These are phyloP conservation scores for Pichia sp. DNA, from an alignment of 1,139 yeast genomes.

Conservation along the genomic window DNA sequence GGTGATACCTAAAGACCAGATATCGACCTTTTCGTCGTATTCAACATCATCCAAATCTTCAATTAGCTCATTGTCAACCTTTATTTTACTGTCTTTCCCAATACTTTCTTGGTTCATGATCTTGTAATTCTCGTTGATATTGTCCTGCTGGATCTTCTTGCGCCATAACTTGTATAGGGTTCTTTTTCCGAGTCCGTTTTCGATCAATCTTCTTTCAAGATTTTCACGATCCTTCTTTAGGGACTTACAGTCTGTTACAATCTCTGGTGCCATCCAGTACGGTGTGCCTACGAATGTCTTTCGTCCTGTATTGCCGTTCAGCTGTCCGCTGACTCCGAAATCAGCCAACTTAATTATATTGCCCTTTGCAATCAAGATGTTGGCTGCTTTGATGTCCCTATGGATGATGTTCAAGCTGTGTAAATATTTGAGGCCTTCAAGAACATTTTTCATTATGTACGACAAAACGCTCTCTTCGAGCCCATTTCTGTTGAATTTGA, in stretches of 20 bases:
- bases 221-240: conserved; percentile 13
- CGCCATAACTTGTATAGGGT: conserved; percentile 19
- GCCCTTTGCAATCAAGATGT: conserved; percentile 58
- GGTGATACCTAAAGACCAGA: conserved; percentile 87
- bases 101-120: not conserved
- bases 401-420: conserved; percentile 76
- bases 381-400: conserved; percentile 81
- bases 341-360: conserved; percentile 76
- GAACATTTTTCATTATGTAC: conserved; percentile 54
- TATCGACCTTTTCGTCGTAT: conserved; percentile 76
- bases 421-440: conserved; percentile 63
- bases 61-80: not conserved
- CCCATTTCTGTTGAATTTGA: conserved; percentile 44
- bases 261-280: conserved; percentile 94
- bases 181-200: conserved; percentile 12
- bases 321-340: conserved; percentile 83
- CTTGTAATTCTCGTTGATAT: not conserved
- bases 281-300: conserved; percentile 88
- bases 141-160: conserved; percentile 6
- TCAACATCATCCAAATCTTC: conserved; percentile 37
- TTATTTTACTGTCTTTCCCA: not conserved
- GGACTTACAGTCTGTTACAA: conserved; percentile 38
- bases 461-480: conserved; percentile 58
- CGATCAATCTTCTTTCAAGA: conserved; percentile 14
- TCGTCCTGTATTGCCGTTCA: conserved; percentile 55